Conservation (phyloP, 495 filamentous ascomycete genomes). For the Cetradonia linearis region DNA sequence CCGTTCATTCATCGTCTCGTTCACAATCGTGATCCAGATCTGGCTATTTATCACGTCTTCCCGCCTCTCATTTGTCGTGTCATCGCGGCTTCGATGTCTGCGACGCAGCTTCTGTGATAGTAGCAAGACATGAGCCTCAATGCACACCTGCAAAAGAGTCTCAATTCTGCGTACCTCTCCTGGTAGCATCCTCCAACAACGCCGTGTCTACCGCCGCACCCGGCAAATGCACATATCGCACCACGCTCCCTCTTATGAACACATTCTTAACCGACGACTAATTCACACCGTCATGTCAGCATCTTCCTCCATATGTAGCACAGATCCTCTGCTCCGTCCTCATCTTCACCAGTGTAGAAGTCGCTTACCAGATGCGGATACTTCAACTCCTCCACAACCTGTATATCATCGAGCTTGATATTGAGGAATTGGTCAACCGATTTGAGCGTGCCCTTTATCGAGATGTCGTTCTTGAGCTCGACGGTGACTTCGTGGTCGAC, state of each 20-base stretch:
- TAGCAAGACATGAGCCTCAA: background rate
- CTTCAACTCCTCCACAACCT: slow-evolving; percentile 78
- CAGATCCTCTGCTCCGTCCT: background rate
- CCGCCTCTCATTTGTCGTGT: background rate
- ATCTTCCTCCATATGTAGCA: slow-evolving; percentile 5
- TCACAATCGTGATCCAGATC: background rate
- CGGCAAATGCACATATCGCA: slow-evolving; percentile 89
- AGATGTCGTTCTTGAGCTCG: slow-evolving; percentile 98
- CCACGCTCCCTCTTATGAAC: slow-evolving; percentile 93
- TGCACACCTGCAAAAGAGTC: background rate
- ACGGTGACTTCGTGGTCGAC: slow-evolving; percentile 94
- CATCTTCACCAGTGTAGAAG: background rate
- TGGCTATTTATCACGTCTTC: background rate
- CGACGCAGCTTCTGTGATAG: slow-evolving; percentile 40
- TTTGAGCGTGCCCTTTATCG: slow-evolving; percentile 87
- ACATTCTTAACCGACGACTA: slow-evolving; percentile 91
- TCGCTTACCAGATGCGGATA: slow-evolving; percentile 76
- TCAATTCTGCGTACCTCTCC: slow-evolving; percentile 54
- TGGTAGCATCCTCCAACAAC: slow-evolving; percentile 88
- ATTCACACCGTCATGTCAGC: background rate
- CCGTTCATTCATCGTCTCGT: background rate
- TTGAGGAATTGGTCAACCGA: slow-evolving; percentile 98
- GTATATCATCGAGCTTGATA: slow-evolving; percentile 94
- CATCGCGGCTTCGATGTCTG: slow-evolving; percentile 36
- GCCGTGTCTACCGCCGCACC: slow-evolving; percentile 79